Evolutionary conservation across 78 protist genomes (phyloP).

Genomic region (Emiliania huxleyi): DNA sequence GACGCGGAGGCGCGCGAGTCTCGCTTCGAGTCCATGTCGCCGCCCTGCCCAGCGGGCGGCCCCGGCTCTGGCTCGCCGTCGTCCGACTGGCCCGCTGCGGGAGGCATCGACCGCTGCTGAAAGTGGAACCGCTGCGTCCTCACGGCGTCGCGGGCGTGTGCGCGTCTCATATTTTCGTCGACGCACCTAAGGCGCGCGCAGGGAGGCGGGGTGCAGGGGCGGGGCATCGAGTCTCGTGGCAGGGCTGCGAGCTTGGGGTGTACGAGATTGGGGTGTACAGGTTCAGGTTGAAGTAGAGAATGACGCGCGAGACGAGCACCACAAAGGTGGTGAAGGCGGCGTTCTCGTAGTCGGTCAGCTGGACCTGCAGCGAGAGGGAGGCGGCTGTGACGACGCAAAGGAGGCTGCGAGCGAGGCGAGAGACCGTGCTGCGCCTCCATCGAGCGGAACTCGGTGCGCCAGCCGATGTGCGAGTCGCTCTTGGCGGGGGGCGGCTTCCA

Average conservation of each 20-base stretch:
- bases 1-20: too few species aligned
- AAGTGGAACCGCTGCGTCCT: constrained; percentile 64
- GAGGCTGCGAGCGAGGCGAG: too few species aligned
- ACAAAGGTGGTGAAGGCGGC: constrained; percentile 88
- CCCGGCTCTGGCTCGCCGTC: too few species aligned
- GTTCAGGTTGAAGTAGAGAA: constrained; percentile 73
- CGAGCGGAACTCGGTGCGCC: constrained; percentile 93
- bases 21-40: too few species aligned
- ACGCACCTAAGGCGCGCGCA: too few species aligned
- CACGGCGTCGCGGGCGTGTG: constrained; percentile 76
- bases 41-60: too few species aligned
- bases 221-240: not conserved
- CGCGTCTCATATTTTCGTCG: constrained; percentile 85
- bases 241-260: too few species aligned
- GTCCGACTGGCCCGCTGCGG: too few species aligned
- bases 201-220: not conserved
- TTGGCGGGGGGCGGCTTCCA: constrained; percentile 89
- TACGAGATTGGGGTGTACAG: constrained; percentile 90
- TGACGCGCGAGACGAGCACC: constrained; percentile 78
- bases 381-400: too few species aligned
- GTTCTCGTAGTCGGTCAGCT: constrained; percentile 93
- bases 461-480: constrained; percentile 75
- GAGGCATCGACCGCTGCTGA: too few species aligned
- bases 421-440: too few species aligned
- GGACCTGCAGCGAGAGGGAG: constrained; percentile 74